Base-by-base conservation (phyloP, 148 eudicot species). In the Selenicereus undatus region DNA sequence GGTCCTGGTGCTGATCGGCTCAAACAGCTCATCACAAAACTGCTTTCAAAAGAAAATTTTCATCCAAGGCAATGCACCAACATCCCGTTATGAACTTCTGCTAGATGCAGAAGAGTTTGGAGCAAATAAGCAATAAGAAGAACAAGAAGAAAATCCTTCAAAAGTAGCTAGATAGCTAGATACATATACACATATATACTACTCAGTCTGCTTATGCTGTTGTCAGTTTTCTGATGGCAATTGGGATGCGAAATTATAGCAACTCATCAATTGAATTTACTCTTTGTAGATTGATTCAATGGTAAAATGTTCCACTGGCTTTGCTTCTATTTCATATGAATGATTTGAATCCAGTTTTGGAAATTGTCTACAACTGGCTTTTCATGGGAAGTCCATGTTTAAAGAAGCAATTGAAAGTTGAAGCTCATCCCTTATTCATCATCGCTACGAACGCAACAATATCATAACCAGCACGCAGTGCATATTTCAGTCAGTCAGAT, bases 1-100 rank as follows among this genome's bases (percentile, higher is more conserved):
- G 93, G 93, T 65, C 84, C 87, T 75, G 92, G 93, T 56, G 91
- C 93, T 10, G 82, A 86, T 73, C 88, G 94, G 81, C 80, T 91
- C 27, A 86, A 82, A 65, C 81, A 71, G 22, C 92, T 92, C 18
- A 83, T 92, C 76, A 72, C 66, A 18, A 86, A 89, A 81, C 77
- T 92, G 76, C 68, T 92, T 58, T 82, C 87, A 35, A 84, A 82
- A 32, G 89, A 89, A 62, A 87, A 86, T 77, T 92, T 88, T 62
- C 75, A 85, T 73, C 73, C 86, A 48, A 89, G 82, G 73, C 97
- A 91, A 60, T 92, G 97, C 77, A 80, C 86, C 62, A 77, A 81
- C 21, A 78, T 84, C 66, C 86, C 84, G 65, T 69, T 84, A 45
- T 84, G 84, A 84, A 77, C 66, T 76, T 73, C 65, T 10, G 52